Base-by-base conservation (phyloP, 2,329 filamentous ascomycete genomes). In the Colletotrichum scovillei region DNA sequence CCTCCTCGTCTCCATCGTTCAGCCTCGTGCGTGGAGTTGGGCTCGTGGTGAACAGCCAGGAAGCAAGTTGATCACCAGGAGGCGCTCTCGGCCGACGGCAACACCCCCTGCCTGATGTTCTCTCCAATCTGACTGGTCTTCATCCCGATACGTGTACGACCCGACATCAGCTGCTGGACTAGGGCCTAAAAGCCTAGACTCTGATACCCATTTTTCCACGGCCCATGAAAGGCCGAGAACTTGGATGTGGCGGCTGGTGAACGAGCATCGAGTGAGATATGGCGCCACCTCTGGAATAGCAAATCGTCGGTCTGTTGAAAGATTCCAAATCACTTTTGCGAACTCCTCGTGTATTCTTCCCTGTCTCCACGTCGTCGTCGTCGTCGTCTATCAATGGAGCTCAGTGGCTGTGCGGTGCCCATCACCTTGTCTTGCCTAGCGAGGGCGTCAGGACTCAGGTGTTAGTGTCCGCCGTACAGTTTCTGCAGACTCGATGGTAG, bases 401-500 rank as follows among this genome's bases (percentile, higher is more conserved):
- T 57, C 32, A 35, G 32, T 35, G 46, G 35, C 7, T 22, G 7
- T 19, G 6, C 12, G 16, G 26, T 46, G 6, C 14, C 26, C 19
- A 3, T 42, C 5, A 28, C 19, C 8, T 16, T 35, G n/a, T 63
- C 30, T n/a, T 32, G n/a, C 16, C 11, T 28, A n/a, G n/a, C 4
- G 30, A 8, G 5, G 46, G 2, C 12, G 12, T 72, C 55, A 42
- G 16, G 6, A 42, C 38, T 42, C 38, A 67, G 30, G 56, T 56
- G 49, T 26, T 30, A 24, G 42, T 28, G 70, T 87, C 84, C 12
- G 82, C 73, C 57, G 79, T 80, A 73, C 87, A 89, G 4, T 76
- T 76, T 52, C 80, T 78, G 76, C 88, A 90, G 63, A 88, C 83
- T n/a, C 80, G 79, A 72, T 89, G 88, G 74, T 88, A 88, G 78